Evolutionary conservation across 805 yeast genomes (phyloP), one percentile per base, ranked within the genome.

Genomic region (Starmerella scarabaei): DNA sequence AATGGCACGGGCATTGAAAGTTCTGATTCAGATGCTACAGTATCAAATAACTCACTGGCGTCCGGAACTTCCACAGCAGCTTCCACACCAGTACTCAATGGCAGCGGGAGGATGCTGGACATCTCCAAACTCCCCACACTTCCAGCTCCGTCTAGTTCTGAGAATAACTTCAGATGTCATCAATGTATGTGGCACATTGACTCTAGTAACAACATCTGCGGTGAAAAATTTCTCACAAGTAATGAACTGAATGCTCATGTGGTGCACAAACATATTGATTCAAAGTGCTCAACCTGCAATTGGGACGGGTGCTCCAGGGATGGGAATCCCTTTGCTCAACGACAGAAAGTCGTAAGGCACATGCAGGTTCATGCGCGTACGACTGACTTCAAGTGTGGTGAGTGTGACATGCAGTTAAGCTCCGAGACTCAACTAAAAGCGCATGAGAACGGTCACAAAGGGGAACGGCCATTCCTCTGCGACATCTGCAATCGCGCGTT

Each of bases 271-370:
- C 98, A 91, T 56, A 65, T 91, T 15, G 80, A 80, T 2, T 69
- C 77, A 8, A 85, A 54, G 69, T 79, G 2, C 58, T 62, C 18
- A 84, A 57, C 59, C 12, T 91, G 98, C 55, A 53, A 60, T 30
- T 91, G 98, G 98, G 57, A 66, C 8, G 78, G 72, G 2, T 91
- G 98, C 59, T 69, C 69, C 18, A 70, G 95, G 29, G 45, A 45
- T 20, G 68, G 72, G 3, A 67, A 71, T 45, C 68, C 69, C 3
- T 91, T 88, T 54, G 60, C 71, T 8, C 97, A 88, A 57, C 67
- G 91, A 23, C 97, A 88, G 52, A 91, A 88, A 59, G 63, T 85
- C 7, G 61, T 80, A 14, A 69, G 98, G 31, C 98, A 88, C 61
- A 62, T 91, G 36, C 91, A 80, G 58, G 78, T 79, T 4, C 98